Evolutionary conservation across 2,329 filamentous ascomycete genomes (phyloP).

Genomic region (Aspergillus ochraceus): DNA sequence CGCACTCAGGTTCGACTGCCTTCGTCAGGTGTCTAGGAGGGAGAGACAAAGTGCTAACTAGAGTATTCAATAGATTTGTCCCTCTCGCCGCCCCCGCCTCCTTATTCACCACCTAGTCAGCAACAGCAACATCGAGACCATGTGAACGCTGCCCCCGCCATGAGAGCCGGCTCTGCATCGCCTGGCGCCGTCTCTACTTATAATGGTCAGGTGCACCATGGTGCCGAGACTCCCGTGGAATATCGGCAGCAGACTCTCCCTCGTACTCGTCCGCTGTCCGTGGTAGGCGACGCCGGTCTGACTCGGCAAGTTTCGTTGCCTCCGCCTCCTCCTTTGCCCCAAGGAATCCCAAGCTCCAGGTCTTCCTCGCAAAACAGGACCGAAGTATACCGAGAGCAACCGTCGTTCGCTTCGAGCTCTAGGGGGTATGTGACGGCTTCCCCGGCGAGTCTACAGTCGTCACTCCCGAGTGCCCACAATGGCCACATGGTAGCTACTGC

Average conservation of each 20-base stretch:
- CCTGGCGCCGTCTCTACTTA: slow-evolving; percentile 19
- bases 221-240: slow-evolving; percentile 21
- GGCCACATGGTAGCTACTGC: slow-evolving; percentile 11
- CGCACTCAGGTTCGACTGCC: slow-evolving; percentile 31
- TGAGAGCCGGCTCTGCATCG: slow-evolving; percentile 19
- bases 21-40: too few relatives aligned
- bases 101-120: slow-evolving; percentile 40
- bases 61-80: slow-evolving; percentile 23
- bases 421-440: slow-evolving; percentile 21
- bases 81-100: slow-evolving; percentile 38
- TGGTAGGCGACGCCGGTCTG: slow-evolving; percentile 28
- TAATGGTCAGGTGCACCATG: slow-evolving; percentile 14
- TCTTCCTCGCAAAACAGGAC: slow-evolving; percentile 34
- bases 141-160: slow-evolving; percentile 11
- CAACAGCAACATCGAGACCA: slow-evolving; percentile 20
- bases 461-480: slow-evolving; percentile 16
- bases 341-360: slow-evolving; percentile 28
- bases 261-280: slow-evolving; percentile 35
- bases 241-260: slow-evolving; percentile 27
- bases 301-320: slow-evolving; percentile 32
- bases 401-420: slow-evolving; percentile 17
- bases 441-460: slow-evolving; percentile 22
- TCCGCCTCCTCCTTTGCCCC: slow-evolving; percentile 38
- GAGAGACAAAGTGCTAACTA: slow-evolving; percentile 9
- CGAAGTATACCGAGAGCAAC: slow-evolving; percentile 26